Evolutionary conservation across 331 rosid species (phyloP).

Genomic region (Quercus tomentella): DNA sequence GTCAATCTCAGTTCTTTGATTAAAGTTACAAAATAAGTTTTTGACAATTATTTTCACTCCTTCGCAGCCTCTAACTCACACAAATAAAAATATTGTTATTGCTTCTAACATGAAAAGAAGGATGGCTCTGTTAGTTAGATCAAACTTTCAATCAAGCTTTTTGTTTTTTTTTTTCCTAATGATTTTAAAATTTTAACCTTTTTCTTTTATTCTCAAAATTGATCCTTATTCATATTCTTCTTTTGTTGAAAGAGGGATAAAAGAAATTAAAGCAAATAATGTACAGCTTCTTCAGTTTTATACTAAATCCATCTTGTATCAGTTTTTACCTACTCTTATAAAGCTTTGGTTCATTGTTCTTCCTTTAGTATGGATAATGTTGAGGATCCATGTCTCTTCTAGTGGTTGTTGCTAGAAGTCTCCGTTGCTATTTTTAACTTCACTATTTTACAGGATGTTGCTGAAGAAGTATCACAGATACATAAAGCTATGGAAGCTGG

Average conservation of each 20-base stretch:
- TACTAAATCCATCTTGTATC: background rate
- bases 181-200: background rate
- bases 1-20: background rate
- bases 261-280: background rate
- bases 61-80: no score
- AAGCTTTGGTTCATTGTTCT: background rate
- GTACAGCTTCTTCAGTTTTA: background rate
- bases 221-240: background rate
- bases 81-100: no score
- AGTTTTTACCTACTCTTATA: background rate
- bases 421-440: slow-evolving; percentile 2
- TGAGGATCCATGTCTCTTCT: background rate
- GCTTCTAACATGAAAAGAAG: no score
- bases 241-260: background rate
- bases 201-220: background rate
- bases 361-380: background rate
- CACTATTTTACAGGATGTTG: slow-evolving; percentile 49
- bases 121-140: no score
- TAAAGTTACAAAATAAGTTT: background rate
- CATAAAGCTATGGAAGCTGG: slow-evolving; percentile 49
- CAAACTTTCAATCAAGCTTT: no score
- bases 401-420: background rate
- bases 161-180: no score
- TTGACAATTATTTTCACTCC: background rate
- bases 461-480: slow-evolving; percentile 59